Conservation (phyloP, 2,329 filamentous ascomycete species). For the Cercospora sp. region DNA sequence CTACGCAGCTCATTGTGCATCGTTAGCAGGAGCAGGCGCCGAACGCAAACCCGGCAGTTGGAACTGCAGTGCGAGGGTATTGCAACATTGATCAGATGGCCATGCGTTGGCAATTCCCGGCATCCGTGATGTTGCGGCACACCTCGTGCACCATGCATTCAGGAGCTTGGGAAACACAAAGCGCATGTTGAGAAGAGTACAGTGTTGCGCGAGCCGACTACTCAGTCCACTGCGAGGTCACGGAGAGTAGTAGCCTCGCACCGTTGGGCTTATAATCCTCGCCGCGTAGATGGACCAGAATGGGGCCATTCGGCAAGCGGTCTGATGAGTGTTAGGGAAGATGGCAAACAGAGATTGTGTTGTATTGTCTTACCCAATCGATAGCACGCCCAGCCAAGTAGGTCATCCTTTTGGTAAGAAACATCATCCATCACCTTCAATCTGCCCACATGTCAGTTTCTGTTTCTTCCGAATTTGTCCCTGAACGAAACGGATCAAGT, state of each 20-base stretch:
- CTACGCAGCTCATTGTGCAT: not conserved
- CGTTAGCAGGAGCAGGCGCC: not conserved
- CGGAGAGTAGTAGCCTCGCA: slow-evolving; percentile 67
- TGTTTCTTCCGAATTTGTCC: not conserved
- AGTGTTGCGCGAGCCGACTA: not conserved
- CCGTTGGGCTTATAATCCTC: slow-evolving; percentile 64
- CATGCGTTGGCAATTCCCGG: not conserved
- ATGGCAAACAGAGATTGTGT: not conserved
- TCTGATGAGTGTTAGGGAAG: slow-evolving; percentile 48
- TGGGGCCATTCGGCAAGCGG: slow-evolving; percentile 71
- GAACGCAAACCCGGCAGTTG: not conserved
- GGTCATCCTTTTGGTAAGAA: slow-evolving; percentile 67
- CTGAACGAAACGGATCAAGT: not conserved
- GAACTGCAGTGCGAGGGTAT: not conserved
- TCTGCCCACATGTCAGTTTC: slow-evolving; percentile 41
- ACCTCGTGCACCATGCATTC: not conserved
- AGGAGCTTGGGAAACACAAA: not conserved
- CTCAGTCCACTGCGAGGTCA: slow-evolving; percentile 3
- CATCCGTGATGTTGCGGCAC: not conserved
- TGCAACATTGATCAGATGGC: not conserved
- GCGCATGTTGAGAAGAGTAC: slow-evolving; percentile 5
- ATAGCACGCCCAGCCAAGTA: slow-evolving; percentile 87
- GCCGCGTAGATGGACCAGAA: slow-evolving; percentile 76
- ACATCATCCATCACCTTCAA: slow-evolving; percentile 87
- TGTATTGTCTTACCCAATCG: slow-evolving; percentile 53